These are phyloP conservation scores for Tieghemostelium lacteum DNA, from an alignment of 78 protist genomes.

Conservation along the genomic window DNA sequence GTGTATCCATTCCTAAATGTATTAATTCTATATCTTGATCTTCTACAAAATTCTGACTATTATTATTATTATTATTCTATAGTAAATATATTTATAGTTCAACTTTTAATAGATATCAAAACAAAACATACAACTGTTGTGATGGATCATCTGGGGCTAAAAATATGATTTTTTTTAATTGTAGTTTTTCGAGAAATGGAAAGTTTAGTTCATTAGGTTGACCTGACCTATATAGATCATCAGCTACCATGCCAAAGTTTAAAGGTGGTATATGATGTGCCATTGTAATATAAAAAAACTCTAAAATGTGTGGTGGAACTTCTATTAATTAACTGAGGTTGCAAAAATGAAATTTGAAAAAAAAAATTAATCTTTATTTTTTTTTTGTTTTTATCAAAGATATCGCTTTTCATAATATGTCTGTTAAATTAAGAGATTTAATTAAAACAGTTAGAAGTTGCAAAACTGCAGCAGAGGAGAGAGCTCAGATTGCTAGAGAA, in stretches of 20 bases:
- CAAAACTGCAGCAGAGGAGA: constrained; percentile 97
- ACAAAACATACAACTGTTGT: constrained; percentile 62
- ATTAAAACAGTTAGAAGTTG: constrained; percentile 93
- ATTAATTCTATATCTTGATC: constrained; percentile 90
- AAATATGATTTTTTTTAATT: constrained; percentile 84
- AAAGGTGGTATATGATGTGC: constrained; percentile 84
- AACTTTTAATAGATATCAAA: neutral
- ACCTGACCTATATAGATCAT: constrained; percentile 93
- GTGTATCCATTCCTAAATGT: constrained; percentile 84
- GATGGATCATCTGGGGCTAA: constrained; percentile 93
- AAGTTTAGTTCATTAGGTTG: constrained; percentile 92
- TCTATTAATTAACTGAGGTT: neutral
- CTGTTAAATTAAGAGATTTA: constrained; percentile 89
- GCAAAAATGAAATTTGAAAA: neutral
- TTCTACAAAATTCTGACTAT: constrained; percentile 76
- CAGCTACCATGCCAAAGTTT: constrained; percentile 95
- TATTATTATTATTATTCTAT: neutral
- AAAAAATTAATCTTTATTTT: too few species aligned
- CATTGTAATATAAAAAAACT: constrained; percentile 8
- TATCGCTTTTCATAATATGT: constrained; percentile 75
- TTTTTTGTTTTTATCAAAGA: neutral
- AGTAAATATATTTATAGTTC: neutral
- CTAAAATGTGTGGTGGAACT: neutral
- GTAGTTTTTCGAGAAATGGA: constrained; percentile 93
- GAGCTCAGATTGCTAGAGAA: constrained; percentile 94